Evolutionary conservation across 1,139 yeast genomes (phyloP).

Genomic region (Geotrichum bryndzae): DNA sequence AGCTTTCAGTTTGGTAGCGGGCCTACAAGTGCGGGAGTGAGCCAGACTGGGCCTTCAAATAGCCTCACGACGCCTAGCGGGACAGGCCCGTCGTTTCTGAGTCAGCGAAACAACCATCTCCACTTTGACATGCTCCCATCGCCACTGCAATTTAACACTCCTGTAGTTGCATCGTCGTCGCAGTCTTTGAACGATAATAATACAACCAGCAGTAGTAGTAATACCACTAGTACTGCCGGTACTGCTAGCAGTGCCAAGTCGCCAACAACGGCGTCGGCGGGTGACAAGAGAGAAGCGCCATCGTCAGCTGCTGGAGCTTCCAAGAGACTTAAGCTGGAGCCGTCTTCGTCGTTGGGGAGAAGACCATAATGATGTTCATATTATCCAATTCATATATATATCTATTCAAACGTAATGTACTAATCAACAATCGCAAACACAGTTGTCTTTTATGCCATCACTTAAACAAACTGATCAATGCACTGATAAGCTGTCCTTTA

Average conservation of each 20-base stretch:
- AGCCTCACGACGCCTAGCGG: slow-evolving; percentile 10
- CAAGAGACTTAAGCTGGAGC: slow-evolving; percentile 7
- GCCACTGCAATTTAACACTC: slow-evolving; percentile 34
- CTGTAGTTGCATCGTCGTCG: slow-evolving; percentile 25
- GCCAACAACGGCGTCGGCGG: slow-evolving; percentile 1
- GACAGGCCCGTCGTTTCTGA: neutral
- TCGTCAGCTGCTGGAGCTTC: neutral
- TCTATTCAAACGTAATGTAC: neutral
- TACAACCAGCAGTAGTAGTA: neutral
- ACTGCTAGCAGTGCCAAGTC: neutral
- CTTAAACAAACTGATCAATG: neutral
- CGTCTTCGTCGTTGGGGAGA: neutral
- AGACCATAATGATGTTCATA: neutral
- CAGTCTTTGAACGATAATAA: slow-evolving; percentile 20
- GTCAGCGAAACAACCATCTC: slow-evolving; percentile 16
- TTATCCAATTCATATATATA: neutral
- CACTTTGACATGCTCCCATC: slow-evolving; percentile 31
- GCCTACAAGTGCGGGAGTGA: slow-evolving; percentile 14
- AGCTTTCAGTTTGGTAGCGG: slow-evolving; percentile 20
- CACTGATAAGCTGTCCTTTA: too few relatives aligned
- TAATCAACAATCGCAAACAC: neutral
- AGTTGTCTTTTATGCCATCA: neutral
- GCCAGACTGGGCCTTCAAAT: slow-evolving; percentile 3
- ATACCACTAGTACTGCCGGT: slow-evolving; percentile 10
- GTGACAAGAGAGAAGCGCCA: slow-evolving; percentile 3